Evolutionary conservation across 768 basidiomycete genomes (phyloP).

Genomic region (Podaxis sp.): DNA sequence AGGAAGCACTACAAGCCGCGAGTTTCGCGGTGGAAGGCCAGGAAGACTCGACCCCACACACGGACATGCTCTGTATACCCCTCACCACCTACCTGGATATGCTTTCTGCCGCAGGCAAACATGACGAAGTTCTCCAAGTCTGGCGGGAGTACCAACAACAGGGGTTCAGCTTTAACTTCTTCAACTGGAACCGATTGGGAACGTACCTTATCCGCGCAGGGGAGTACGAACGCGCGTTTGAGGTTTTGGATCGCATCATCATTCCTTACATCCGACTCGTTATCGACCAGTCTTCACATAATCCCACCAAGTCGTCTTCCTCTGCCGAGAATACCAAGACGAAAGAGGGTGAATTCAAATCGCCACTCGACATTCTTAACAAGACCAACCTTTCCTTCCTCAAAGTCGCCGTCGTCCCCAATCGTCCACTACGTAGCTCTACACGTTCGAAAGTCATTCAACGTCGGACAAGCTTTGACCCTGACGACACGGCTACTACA

Average conservation of each 20-base stretch:
- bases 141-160: constrained; percentile 62
- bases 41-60: constrained; percentile 9
- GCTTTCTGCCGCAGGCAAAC: constrained; percentile 58
- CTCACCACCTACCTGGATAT: constrained; percentile 81
- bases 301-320: too few relatives aligned
- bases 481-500: background rate
- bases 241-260: constrained; percentile 74
- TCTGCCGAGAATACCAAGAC: background rate
- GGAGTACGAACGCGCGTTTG: constrained; percentile 79
- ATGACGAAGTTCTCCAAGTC: constrained; percentile 52
- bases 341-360: background rate
- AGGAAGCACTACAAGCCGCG: background rate
- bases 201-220: constrained; percentile 76
- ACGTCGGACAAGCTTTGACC: background rate
- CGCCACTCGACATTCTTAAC: constrained; percentile 7
- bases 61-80: constrained; percentile 67
- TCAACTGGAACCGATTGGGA: constrained; percentile 89
- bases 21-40: background rate
- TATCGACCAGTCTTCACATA: background rate
- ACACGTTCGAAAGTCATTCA: background rate
- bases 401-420: background rate
- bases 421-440: background rate
- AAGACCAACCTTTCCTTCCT: constrained; percentile 5
- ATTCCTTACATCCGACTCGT: constrained; percentile 38
- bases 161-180: constrained; percentile 78